Evolutionary conservation across 2,329 filamentous ascomycete genomes (phyloP), one percentile per base, ranked within the genome.

Genomic region (Lasiodiplodia theobromae): DNA sequence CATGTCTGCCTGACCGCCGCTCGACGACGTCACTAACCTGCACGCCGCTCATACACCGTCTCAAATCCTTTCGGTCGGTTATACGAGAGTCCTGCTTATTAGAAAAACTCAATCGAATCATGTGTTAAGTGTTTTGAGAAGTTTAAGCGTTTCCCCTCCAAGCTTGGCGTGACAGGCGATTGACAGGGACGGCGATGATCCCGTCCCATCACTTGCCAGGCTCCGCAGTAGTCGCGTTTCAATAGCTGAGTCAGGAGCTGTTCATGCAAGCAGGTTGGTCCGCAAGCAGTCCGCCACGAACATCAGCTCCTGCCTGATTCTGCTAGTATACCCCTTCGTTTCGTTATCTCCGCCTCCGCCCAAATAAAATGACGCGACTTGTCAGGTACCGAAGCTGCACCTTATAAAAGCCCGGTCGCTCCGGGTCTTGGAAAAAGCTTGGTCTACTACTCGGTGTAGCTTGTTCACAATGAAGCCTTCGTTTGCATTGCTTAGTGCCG

Each of bases 381-480:
- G 58, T 40, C 49, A 60, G 58, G 58, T 37, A 63, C 57, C 21
- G 56, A 18, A 49, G 57, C 28, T n/a, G 31, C 18, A 16, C 25
- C 44, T 6, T 51, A 37, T 64, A 51, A 37, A 64, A n/a, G 23
- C 44, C 44, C 12, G 28, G 28, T 28, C 44, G 44, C 60, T 11
- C 44, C 31, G 4, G 1, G 44, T 16, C 44, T 47, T 44, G 40
- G 40, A 8, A 18, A 12, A n/a, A 14, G 11, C 57, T 49, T 49
- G 57, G 57, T 28, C 4, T 4, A 7, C 47, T 47, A 49, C 60
- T 64, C 52, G 60, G 60, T 64, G 47, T 53, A 52, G 60, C 60
- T 64, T 64, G 60, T 56, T 34, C 63, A 56, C 12, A 12, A 66
- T 66, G 63, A 66, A 56, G 51, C 63, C 25, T 34, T 66, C 63